phyloP scores from a whole-genome alignment of 768 basidiomycete species.

The Gyrodon lividus region DNA sequence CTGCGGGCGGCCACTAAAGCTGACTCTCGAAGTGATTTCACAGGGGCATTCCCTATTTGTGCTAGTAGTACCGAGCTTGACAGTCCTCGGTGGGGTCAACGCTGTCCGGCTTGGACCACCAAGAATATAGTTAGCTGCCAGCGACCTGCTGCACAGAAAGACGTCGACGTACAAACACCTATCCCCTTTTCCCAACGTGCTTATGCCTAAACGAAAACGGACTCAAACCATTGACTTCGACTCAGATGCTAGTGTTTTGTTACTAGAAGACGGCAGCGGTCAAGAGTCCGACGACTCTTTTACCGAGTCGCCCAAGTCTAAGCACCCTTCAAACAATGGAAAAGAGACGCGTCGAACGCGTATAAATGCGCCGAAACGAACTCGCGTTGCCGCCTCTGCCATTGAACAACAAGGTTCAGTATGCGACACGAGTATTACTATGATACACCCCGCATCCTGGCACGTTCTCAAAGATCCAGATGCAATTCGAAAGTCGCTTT shows the following conservation, averaged over 20 bases:
- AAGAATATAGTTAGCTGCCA: no score
- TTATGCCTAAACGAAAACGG: conserved; percentile 35
- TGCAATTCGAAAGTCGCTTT: conserved; percentile 48
- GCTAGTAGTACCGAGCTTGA: no score
- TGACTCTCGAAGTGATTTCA: no score
- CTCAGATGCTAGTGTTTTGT: conserved; percentile 12
- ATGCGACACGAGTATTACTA: not conserved
- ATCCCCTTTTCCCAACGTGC: no score
- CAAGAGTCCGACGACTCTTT: conserved; percentile 25
- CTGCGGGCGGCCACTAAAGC: no score
- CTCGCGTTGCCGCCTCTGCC: not conserved
- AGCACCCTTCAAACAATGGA: not conserved
- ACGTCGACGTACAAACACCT: no score
- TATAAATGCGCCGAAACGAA: conserved; percentile 14
- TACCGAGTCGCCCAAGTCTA: conserved; percentile 9
- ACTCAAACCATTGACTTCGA: conserved; percentile 7
- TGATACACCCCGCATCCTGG: conserved; percentile 42
- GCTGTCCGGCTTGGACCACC: no score
- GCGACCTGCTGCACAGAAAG: no score
- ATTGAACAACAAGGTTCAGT: not conserved
- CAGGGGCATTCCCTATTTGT: not conserved
- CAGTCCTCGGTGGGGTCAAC: no score
- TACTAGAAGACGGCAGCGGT: conserved; percentile 4
- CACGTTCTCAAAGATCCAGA: conserved; percentile 46
- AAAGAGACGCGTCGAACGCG: conserved; percentile 19